These are phyloP conservation scores for Geranium incanum DNA, from an alignment of 441 rosid genomes.

Conservation along the genomic window DNA sequence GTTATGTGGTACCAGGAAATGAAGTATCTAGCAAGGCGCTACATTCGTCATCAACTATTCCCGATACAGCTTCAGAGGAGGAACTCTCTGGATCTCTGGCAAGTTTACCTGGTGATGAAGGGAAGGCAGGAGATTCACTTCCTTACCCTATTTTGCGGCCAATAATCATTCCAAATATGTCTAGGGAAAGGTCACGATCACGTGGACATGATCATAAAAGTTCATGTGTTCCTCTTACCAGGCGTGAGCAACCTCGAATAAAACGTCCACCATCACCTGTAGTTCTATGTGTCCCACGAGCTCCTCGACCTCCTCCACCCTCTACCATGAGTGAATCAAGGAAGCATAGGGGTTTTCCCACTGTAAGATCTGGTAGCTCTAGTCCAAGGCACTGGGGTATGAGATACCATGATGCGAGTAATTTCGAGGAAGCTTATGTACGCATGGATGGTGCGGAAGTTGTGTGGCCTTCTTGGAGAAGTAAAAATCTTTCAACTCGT, in stretches of 20 bases:
- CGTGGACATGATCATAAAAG: conserved; percentile 63
- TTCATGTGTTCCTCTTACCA: conserved; percentile 69
- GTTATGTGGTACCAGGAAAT: conserved; percentile 81
- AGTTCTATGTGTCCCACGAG: conserved; percentile 91
- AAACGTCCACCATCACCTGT: conserved; percentile 97
- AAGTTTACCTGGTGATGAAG: conserved; percentile 63
- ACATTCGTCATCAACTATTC: conserved; percentile 46
- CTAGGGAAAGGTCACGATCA: conserved; percentile 60
- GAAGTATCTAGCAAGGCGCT: conserved; percentile 63
- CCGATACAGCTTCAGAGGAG: conserved; percentile 58
- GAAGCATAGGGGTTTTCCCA: conserved; percentile 84
- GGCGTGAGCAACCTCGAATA: conserved; percentile 76
- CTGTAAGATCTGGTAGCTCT: conserved; percentile 98
- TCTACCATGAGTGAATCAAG: conserved; percentile 84
- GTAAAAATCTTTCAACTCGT: conserved; percentile 65
- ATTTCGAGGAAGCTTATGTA: conserved; percentile 61
- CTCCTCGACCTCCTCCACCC: conserved; percentile 92
- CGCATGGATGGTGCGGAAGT: conserved; percentile 76
- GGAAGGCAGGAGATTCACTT: conserved; percentile 61
- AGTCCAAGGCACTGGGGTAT: conserved; percentile 98
- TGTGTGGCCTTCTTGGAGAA: conserved; percentile 94
- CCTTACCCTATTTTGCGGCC: conserved; percentile 86
- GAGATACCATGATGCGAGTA: conserved; percentile 71
- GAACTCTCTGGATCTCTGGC: conserved; percentile 57
- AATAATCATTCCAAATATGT: conserved; percentile 76